phyloP scores from a whole-genome alignment of 2,329 filamentous ascomycete genomes.

The Neopestalotiopsis rosae region DNA sequence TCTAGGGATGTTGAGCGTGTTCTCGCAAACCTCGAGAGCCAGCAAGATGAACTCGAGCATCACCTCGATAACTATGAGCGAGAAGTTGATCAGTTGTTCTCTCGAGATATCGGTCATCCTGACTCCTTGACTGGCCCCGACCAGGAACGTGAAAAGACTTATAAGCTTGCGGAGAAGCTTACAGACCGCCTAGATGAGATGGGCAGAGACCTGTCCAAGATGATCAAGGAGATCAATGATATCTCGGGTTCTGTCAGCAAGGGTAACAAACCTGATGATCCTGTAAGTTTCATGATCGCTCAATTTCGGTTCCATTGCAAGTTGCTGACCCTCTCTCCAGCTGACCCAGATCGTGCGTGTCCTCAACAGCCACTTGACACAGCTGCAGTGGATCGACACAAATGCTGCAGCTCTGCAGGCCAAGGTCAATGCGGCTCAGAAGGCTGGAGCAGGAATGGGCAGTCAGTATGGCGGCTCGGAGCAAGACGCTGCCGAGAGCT shows the following conservation, averaged over 20 bases:
- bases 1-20: slow-evolving; percentile 94
- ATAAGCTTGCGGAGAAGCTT: slow-evolving; percentile 93
- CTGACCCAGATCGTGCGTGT: slow-evolving; percentile 95
- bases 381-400: slow-evolving; percentile 91
- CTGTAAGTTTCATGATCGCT: slow-evolving; percentile 63
- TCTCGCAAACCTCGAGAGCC: slow-evolving; percentile 84
- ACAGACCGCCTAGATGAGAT: slow-evolving; percentile 91
- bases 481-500: slow-evolving; percentile 80
- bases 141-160: slow-evolving; percentile 93
- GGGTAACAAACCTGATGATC: slow-evolving; percentile 85
- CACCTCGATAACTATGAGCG: slow-evolving; percentile 92
- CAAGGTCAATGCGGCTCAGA: slow-evolving; percentile 84
- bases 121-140: slow-evolving; percentile 86
- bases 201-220: slow-evolving; percentile 88
- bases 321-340: slow-evolving; percentile 50
- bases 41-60: slow-evolving; percentile 86
- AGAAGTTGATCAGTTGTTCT: slow-evolving; percentile 89
- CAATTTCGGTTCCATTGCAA: neutral
- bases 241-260: slow-evolving; percentile 90
- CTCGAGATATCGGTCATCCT: slow-evolving; percentile 75
- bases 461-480: slow-evolving; percentile 64
- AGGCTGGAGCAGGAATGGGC: slow-evolving; percentile 70
- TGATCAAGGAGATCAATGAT: slow-evolving; percentile 98
- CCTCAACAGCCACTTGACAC: slow-evolving; percentile 88
- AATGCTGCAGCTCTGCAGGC: slow-evolving; percentile 81